Percentiles rank a stretch among this genome's conserved stretches.
Conservation (phyloP, 352 stramenopile species). For the Phytophthora cryptogea region DNA sequence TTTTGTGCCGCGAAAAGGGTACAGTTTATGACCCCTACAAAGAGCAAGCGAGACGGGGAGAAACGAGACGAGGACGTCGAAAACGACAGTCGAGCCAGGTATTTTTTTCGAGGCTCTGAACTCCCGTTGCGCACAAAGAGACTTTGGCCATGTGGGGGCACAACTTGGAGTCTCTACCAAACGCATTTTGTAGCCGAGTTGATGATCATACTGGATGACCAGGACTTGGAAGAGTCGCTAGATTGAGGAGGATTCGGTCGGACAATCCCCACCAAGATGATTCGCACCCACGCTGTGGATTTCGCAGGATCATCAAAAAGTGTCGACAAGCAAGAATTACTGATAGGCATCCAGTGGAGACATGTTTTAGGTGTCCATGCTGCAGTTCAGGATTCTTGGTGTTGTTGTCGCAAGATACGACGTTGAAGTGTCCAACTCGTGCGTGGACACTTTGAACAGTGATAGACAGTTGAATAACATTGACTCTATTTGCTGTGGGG, state of each 20-base stretch:
- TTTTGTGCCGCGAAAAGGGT: constrained; percentile 6
- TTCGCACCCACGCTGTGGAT: constrained; percentile 25
- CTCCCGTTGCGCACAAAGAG: constrained; percentile 1
- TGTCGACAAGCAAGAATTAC: too few relatives aligned
- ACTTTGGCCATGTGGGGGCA: not conserved
- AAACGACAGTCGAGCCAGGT: constrained; percentile 2
- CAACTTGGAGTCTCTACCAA: not conserved
- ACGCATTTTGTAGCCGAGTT: not conserved
- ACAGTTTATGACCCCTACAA: constrained; percentile 15
- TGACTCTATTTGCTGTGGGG: constrained; percentile 14
- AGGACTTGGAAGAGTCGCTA: not conserved
- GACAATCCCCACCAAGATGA: constrained; percentile 8
- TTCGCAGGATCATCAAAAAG: constrained; percentile 4
- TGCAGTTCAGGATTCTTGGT: too few relatives aligned
- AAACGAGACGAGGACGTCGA: not conserved
- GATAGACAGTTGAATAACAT: constrained; percentile 21
- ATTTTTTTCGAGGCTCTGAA: constrained; percentile 21
- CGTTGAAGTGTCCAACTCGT: too few relatives aligned
- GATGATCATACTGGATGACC: not conserved
- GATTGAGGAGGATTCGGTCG: not conserved
- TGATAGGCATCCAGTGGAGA: too few relatives aligned
- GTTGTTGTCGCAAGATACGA: too few relatives aligned
- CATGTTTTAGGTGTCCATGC: too few relatives aligned
- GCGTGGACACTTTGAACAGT: too few relatives aligned
- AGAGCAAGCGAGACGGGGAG: constrained; percentile 5